Percentiles rank a stretch among this genome's conserved stretches.
These are phyloP conservation scores for Metarhizium album DNA, from an alignment of 2,329 filamentous ascomycete genomes.

Conservation along the genomic window DNA sequence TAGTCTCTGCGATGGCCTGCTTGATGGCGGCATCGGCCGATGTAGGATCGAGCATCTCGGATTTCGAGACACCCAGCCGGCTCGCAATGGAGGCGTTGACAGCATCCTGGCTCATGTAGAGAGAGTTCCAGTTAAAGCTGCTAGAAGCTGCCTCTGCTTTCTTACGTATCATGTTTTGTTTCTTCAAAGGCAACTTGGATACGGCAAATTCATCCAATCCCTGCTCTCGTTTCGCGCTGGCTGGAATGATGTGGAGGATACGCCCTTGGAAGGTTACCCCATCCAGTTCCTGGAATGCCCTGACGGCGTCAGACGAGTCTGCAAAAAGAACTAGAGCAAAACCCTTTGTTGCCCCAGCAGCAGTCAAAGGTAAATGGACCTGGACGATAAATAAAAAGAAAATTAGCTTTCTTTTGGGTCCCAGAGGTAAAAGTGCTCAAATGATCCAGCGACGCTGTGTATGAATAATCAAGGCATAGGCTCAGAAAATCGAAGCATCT, in stretches of 20 bases:
- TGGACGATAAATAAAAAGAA: conserved; percentile 28
- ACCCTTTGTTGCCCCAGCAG: conserved; percentile 68
- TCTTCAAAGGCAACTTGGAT: conserved; percentile 86
- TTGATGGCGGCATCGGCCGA: conserved; percentile 90
- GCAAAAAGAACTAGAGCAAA: conserved; percentile 79
- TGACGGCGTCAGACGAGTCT: conserved; percentile 60
- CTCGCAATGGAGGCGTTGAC: conserved; percentile 84
- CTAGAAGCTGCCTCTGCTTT: conserved; percentile 68
- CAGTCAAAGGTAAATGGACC: conserved; percentile 77
- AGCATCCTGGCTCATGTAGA: conserved; percentile 97
- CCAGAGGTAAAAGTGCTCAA: background rate
- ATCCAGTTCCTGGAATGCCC: conserved; percentile 71
- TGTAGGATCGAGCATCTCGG: conserved; percentile 88
- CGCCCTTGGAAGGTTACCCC: conserved; percentile 86
- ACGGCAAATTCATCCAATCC: conserved; percentile 81
- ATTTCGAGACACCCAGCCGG: conserved; percentile 80
- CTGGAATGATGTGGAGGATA: conserved; percentile 81
- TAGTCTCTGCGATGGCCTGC: conserved; percentile 92
- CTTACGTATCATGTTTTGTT: conserved; percentile 81
- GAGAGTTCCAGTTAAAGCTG: conserved; percentile 95
- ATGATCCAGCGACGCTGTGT: conserved; percentile 10
- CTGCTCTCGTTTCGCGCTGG: conserved; percentile 67
- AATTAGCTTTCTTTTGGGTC: conserved; percentile 16
- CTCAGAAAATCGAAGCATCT: conserved; percentile 94
- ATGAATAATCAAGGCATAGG: conserved; percentile 17